A percentile compares a stretch with the other conserved stretches of the same genome.
phyloP scores from a whole-genome alignment of 2,329 filamentous ascomycete species.

The Cryphonectria parasitica region DNA sequence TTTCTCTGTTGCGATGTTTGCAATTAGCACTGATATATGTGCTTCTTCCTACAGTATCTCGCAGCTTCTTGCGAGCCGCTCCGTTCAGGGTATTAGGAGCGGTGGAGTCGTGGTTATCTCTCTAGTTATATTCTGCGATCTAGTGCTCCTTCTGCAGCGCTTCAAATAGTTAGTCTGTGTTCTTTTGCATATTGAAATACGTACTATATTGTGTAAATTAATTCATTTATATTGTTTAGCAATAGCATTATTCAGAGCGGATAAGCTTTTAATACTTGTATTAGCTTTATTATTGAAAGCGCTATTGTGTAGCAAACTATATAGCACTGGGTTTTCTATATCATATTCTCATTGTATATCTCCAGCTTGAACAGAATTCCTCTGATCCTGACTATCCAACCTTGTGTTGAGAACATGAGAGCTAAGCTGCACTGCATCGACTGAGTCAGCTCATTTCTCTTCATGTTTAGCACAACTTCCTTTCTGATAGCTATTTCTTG shows the following conservation, averaged over 20 bases:
- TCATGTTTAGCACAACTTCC: constrained; percentile 47
- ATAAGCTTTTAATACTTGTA: constrained; percentile 46
- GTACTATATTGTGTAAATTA: too few relatives aligned
- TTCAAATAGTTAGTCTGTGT: constrained; percentile 35
- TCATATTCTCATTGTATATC: constrained; percentile 50
- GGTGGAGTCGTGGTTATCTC: constrained; percentile 46
- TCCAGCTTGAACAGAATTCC: constrained; percentile 44
- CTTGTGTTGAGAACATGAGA: constrained; percentile 36
- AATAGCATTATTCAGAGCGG: constrained; percentile 43
- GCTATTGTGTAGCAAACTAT: constrained; percentile 39
- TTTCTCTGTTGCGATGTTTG: constrained; percentile 46
- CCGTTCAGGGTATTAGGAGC: constrained; percentile 46
- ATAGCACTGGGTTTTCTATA: constrained; percentile 54
- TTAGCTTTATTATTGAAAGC: constrained; percentile 46
- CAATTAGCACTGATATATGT: constrained; percentile 47
- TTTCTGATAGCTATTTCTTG: constrained; percentile 54
- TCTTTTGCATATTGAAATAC: too few relatives aligned
- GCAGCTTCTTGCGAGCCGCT: constrained; percentile 42
- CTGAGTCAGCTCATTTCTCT: constrained; percentile 48
- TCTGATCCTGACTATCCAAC: constrained; percentile 46
- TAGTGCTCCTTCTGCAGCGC: constrained; percentile 45
- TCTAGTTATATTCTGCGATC: constrained; percentile 46
- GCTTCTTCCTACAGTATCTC: constrained; percentile 39
- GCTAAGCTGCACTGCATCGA: constrained; percentile 48
- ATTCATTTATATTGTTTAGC: too few relatives aligned